Evolutionary conservation across 2,329 filamentous ascomycete species (phyloP).

Genomic region (Epichloe bromicola): DNA sequence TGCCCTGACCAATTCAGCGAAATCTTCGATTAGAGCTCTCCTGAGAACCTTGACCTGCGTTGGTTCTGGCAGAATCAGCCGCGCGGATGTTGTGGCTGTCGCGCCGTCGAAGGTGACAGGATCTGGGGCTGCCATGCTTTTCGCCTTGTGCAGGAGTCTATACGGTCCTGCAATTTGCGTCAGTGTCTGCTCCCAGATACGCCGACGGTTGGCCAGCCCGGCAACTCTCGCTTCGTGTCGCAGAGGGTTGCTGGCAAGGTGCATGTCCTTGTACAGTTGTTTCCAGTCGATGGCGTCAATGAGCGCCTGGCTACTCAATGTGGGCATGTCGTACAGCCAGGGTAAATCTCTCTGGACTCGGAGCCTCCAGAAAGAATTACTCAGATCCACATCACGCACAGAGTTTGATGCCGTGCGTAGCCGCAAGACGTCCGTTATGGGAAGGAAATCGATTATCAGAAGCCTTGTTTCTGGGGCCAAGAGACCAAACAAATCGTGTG

Average conservation of each 20-base stretch:
- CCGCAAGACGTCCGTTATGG: neutral
- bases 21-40: neutral
- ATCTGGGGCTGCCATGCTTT: neutral
- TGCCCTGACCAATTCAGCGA: neutral
- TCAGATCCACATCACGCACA: neutral
- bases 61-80: neutral
- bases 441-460: neutral
- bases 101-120: neutral
- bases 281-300: neutral
- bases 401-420: neutral
- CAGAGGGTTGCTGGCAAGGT: neutral
- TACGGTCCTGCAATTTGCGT: neutral
- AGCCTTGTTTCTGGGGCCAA: neutral
- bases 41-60: neutral
- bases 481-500: neutral
- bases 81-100: neutral
- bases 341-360: neutral
- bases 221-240: neutral
- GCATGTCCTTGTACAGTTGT: neutral
- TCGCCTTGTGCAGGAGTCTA: neutral
- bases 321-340: neutral
- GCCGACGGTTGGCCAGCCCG: neutral
- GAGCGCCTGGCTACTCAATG: neutral
- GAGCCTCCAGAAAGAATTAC: neutral
- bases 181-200: neutral